Conservation (phyloP, 192 early-diverging fungal species). For the Jimgerdemannia lactiflua region DNA sequence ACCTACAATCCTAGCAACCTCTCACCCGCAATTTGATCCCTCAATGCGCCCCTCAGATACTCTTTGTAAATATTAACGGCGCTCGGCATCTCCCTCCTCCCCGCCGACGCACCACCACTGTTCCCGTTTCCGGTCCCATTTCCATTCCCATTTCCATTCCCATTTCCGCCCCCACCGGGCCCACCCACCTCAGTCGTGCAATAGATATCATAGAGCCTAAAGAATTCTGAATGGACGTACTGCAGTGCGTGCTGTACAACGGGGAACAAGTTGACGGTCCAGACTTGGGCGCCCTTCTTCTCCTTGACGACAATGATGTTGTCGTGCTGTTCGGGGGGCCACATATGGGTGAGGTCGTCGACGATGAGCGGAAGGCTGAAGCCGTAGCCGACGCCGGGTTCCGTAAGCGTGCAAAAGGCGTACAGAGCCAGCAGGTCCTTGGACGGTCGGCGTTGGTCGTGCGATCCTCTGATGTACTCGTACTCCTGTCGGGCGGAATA, state of each 20-base stretch:
- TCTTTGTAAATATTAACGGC: slow-evolving; percentile 46
- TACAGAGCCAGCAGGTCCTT: slow-evolving; percentile 71
- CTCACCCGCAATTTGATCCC: slow-evolving; percentile 42
- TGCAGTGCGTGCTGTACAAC: slow-evolving; percentile 54
- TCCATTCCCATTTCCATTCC: background rate
- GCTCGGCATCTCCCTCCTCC: slow-evolving; percentile 32
- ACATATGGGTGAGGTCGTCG: slow-evolving; percentile 70
- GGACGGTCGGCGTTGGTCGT: slow-evolving; percentile 49
- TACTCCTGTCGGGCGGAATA: slow-evolving; percentile 72
- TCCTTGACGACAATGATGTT: slow-evolving; percentile 75
- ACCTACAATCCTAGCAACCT: background rate
- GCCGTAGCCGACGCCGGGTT: slow-evolving; percentile 37
- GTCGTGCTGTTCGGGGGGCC: slow-evolving; percentile 72
- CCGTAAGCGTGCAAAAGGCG: slow-evolving; percentile 52
- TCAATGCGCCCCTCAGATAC: slow-evolving; percentile 35
- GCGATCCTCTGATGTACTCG: slow-evolving; percentile 48
- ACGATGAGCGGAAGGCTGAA: slow-evolving; percentile 59
- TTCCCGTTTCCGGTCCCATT: background rate
- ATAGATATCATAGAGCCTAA: slow-evolving; percentile 59
- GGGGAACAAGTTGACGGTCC: slow-evolving; percentile 67
- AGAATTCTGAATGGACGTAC: slow-evolving; percentile 59
- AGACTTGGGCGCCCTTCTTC: slow-evolving; percentile 41
- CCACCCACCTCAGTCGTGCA: slow-evolving; percentile 3
- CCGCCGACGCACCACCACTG: background rate
- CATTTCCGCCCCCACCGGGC: background rate